These are phyloP conservation scores for Eleusine coracana DNA, from an alignment of 176 grass and related monocot genomes.

Conservation along the genomic window DNA sequence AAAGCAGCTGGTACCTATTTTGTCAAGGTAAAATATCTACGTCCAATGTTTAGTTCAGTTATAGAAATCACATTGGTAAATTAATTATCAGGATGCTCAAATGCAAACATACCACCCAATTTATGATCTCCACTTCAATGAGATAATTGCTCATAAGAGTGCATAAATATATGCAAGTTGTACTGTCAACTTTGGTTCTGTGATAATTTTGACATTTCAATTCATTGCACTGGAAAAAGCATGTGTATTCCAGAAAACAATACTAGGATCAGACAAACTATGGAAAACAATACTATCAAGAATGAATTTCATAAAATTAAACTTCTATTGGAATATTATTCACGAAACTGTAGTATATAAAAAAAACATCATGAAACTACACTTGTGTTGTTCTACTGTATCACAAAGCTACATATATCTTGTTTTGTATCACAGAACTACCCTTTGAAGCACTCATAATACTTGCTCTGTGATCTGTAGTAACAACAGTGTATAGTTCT, in stretches of 20 bases:
- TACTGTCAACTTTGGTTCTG: constrained; percentile 9
- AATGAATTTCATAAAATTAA: background rate
- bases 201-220: constrained; percentile 13
- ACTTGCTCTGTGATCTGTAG: background rate
- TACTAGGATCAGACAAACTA: background rate
- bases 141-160: constrained; percentile 21
- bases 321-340: background rate
- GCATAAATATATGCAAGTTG: constrained; percentile 8
- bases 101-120: background rate
- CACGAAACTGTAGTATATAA: background rate
- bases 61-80: constrained; percentile 12
- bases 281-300: background rate
- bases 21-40: background rate
- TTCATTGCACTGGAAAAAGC: constrained; percentile 1
- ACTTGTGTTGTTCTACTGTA: background rate
- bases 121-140: background rate
- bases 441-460: background rate
- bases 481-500: background rate
- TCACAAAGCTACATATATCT: background rate
- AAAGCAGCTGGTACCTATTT: background rate
- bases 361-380: background rate
- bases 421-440: background rate
- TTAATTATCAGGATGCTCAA: background rate
- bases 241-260: background rate
- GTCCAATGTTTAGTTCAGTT: background rate